Percentiles rank a stretch among this genome's conserved stretches.
Evolutionary conservation across 164 flowering plant genomes (phyloP).

Genomic region (Sedum album): DNA sequence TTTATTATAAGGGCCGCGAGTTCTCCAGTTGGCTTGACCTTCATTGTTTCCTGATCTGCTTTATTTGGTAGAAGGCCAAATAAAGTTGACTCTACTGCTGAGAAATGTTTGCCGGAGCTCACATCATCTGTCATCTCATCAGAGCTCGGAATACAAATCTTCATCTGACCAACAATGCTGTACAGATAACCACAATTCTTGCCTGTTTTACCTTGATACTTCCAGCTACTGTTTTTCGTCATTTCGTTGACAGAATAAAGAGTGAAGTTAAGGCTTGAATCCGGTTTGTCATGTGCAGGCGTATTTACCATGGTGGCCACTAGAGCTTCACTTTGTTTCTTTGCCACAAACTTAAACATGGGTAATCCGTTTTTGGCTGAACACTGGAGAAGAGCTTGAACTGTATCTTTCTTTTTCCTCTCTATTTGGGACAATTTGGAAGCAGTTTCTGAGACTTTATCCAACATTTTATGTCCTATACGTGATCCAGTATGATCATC

Average conservation of each 20-base stretch:
- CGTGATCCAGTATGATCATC: constrained; percentile 19
- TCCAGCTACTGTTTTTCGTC: constrained; percentile 67
- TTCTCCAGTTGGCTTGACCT: constrained; percentile 33
- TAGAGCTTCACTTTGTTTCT: constrained; percentile 34
- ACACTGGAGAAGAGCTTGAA: constrained; percentile 52
- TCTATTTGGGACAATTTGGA: constrained; percentile 17
- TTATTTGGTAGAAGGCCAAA: constrained; percentile 31
- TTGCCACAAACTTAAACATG: constrained; percentile 47
- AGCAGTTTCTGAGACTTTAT: constrained; percentile 12
- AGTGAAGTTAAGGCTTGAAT: constrained; percentile 30
- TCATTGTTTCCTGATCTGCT: constrained; percentile 26
- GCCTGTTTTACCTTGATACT: constrained; percentile 43
- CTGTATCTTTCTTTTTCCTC: constrained; percentile 13
- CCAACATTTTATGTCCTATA: constrained; percentile 18
- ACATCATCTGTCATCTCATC: constrained; percentile 8
- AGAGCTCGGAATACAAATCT: constrained; percentile 23
- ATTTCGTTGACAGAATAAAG: constrained; percentile 53
- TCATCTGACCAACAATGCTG: constrained; percentile 62
- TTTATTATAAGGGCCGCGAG: constrained; percentile 68
- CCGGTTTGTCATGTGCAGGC: constrained; percentile 29
- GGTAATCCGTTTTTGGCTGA: constrained; percentile 49
- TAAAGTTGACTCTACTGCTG: constrained; percentile 43
- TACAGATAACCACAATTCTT: constrained; percentile 35
- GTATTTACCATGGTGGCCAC: constrained; percentile 40
- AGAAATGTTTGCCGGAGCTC: constrained; percentile 14